These are phyloP conservation scores for Geotrichum klebahnii DNA, from an alignment of 1,139 yeast species.

Conservation along the genomic window DNA sequence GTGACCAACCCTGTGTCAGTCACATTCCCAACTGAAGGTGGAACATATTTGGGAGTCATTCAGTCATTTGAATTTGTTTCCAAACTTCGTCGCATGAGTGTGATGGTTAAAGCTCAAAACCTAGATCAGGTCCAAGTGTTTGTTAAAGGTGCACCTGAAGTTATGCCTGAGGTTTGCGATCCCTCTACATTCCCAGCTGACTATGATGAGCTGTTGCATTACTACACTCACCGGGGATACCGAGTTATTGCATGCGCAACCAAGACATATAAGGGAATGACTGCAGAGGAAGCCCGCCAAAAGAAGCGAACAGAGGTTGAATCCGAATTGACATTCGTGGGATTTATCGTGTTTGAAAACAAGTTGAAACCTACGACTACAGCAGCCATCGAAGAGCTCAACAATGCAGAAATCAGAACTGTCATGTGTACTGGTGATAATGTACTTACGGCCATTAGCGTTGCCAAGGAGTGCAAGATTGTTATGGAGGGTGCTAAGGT, in stretches of 20 bases:
- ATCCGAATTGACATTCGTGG: constrained; percentile 63
- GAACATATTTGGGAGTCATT: constrained; percentile 50
- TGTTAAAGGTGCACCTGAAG: constrained; percentile 97
- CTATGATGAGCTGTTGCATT: constrained; percentile 67
- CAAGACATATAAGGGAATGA: constrained; percentile 47
- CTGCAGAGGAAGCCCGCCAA: constrained; percentile 43
- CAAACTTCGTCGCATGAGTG: constrained; percentile 85
- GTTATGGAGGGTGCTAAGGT: constrained; percentile 48
- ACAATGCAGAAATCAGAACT: constrained; percentile 68
- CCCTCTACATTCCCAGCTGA: constrained; percentile 67
- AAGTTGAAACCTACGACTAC: constrained; percentile 70
- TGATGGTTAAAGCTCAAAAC: constrained; percentile 49
- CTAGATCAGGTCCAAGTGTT: constrained; percentile 45
- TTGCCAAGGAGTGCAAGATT: constrained; percentile 77
- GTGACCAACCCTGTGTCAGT: constrained; percentile 30
- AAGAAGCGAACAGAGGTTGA: constrained; percentile 62
- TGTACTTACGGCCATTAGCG: constrained; percentile 88
- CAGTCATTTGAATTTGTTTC: constrained; percentile 84
- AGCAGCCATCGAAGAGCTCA: constrained; percentile 55
- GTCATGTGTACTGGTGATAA: constrained; percentile 98
- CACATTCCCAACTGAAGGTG: constrained; percentile 39
- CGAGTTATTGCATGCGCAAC: constrained; percentile 94
- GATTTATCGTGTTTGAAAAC: constrained; percentile 89
- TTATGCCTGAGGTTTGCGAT: constrained; percentile 74
- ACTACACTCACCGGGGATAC: constrained; percentile 88